Percentiles rank a stretch among this genome's conserved stretches.
phyloP scores from a whole-genome alignment of 1,284 basidiomycete species.

The Trametes polyzona region DNA sequence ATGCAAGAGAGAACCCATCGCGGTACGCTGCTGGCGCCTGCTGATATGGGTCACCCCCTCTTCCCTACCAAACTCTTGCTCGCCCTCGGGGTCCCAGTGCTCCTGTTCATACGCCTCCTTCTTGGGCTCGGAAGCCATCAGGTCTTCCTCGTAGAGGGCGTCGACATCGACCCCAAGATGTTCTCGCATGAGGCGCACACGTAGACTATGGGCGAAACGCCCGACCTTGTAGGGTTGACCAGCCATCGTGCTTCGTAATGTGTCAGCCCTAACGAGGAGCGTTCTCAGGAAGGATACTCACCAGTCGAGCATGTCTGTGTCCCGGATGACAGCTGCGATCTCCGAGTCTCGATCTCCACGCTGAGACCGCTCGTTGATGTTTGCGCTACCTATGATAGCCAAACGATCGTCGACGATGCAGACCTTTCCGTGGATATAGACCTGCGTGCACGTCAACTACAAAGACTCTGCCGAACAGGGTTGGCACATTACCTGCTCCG shows the following conservation, averaged over 20 bases:
- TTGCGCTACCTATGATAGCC: slow-evolving; percentile 98
- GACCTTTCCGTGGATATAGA: slow-evolving; percentile 90
- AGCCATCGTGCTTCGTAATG: slow-evolving; percentile 81
- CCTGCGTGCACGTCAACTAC: slow-evolving; percentile 42
- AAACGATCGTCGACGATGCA: slow-evolving; percentile 97
- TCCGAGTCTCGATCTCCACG: slow-evolving; percentile 97
- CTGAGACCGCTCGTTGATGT: slow-evolving; percentile 97
- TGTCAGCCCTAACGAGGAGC: slow-evolving; percentile 10
- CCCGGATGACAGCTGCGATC: slow-evolving; percentile 88
- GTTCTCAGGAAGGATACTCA: slow-evolving; percentile 37
- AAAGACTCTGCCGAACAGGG: background rate
- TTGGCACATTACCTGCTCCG: slow-evolving; percentile 68
- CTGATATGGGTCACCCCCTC: slow-evolving; percentile 38
- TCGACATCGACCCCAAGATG: slow-evolving; percentile 97
- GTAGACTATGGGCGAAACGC: slow-evolving; percentile 93
- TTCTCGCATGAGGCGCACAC: slow-evolving; percentile 95
- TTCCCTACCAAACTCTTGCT: slow-evolving; percentile 60
- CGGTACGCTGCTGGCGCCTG: slow-evolving; percentile 42
- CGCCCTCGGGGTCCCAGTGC: slow-evolving; percentile 80
- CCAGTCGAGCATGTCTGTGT: slow-evolving; percentile 97
- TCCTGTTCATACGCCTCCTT: slow-evolving; percentile 59
- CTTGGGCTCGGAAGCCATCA: slow-evolving; percentile 61
- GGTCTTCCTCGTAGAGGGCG: slow-evolving; percentile 78
- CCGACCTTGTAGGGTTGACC: slow-evolving; percentile 96
- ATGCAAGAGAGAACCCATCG: slow-evolving; percentile 40